These are phyloP conservation scores for Coemansia sp. DNA, from an alignment of 192 early-diverging fungal species.

Conservation along the genomic window DNA sequence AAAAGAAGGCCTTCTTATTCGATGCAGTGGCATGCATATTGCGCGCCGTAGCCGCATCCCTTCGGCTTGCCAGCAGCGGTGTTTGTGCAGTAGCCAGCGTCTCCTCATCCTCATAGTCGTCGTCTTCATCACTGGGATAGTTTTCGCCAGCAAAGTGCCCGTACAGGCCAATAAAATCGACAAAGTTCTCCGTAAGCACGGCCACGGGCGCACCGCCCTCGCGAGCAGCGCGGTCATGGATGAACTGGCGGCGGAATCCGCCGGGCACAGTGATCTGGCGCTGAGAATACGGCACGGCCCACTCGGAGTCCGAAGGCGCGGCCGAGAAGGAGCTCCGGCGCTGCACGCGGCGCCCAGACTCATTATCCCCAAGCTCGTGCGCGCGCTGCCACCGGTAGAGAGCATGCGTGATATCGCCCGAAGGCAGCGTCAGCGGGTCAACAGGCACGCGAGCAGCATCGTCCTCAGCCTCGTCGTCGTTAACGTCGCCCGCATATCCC, in stretches of 20 bases:
- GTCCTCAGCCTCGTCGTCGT: slow-evolving; percentile 33
- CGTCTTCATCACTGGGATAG: slow-evolving; percentile 78
- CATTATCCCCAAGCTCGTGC: slow-evolving; percentile 36
- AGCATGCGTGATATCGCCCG: slow-evolving; percentile 77
- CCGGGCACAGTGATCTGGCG: slow-evolving; percentile 70
- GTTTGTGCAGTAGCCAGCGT: slow-evolving; percentile 11
- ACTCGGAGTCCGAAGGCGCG: slow-evolving; percentile 42
- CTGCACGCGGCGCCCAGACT: slow-evolving; percentile 5
- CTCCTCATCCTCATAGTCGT: slow-evolving; percentile 38
- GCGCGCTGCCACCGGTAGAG: slow-evolving; percentile 85
- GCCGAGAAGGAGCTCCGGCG: slow-evolving; percentile 43
- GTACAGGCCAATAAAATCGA: slow-evolving; percentile 91
- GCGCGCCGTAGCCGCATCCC: slow-evolving; percentile 4
- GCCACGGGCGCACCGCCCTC: slow-evolving; percentile 65
- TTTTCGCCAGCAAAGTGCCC: slow-evolving; percentile 95
- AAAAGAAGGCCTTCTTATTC: slow-evolving; percentile 71
- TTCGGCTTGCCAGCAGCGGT: slow-evolving; percentile 12
- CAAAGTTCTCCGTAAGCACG: slow-evolving; percentile 82
- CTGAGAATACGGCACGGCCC: slow-evolving; percentile 44
- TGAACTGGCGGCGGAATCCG: slow-evolving; percentile 85
- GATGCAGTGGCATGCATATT: slow-evolving; percentile 58
- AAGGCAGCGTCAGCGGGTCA: slow-evolving; percentile 62
- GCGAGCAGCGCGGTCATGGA: slow-evolving; percentile 69
- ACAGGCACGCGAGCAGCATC: slow-evolving; percentile 24
- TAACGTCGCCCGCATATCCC: slow-evolving; percentile 39